Percentiles rank a stretch among this genome's conserved stretches.
Evolutionary conservation across 345 rosid genomes (phyloP).

Genomic region (Ceriops zippeliana): DNA sequence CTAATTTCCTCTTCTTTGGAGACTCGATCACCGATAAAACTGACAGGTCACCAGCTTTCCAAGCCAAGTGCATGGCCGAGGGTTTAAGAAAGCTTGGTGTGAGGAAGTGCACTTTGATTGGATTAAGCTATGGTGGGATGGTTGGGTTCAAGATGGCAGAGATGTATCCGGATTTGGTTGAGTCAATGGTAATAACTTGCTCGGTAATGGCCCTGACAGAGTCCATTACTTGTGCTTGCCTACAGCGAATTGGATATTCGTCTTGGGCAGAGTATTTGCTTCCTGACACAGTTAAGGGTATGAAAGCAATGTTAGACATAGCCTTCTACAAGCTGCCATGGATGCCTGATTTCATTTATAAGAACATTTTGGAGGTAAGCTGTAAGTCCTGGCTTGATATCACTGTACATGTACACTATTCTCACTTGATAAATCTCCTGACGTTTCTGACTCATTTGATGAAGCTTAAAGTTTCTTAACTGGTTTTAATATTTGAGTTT

Average conservation of each 20-base stretch:
- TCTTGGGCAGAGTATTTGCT: slow-evolving; percentile 36
- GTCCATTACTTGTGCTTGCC: slow-evolving; percentile 17
- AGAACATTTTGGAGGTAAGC: slow-evolving; percentile 31
- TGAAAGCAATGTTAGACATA: slow-evolving; percentile 9
- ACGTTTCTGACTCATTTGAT: background rate
- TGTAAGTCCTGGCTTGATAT: too few species aligned
- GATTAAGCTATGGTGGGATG: slow-evolving; percentile 44
- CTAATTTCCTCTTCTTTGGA: slow-evolving; percentile 49
- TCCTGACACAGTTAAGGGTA: slow-evolving; percentile 25
- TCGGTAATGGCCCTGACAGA: slow-evolving; percentile 37
- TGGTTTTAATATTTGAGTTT: background rate
- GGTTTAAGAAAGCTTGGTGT: slow-evolving; percentile 40
- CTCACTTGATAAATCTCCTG: too few species aligned
- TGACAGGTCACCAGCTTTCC: slow-evolving; percentile 36
- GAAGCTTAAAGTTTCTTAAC: background rate
- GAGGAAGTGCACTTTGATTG: slow-evolving; percentile 34
- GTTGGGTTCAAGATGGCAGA: slow-evolving; percentile 47
- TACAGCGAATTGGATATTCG: slow-evolving; percentile 23
- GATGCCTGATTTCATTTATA: slow-evolving; percentile 25
- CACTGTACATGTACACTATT: too few species aligned
- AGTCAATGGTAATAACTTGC: slow-evolving; percentile 33
- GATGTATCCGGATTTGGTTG: slow-evolving; percentile 36
- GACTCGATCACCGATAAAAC: slow-evolving; percentile 30
- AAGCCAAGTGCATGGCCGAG: slow-evolving; percentile 38
- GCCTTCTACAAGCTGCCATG: slow-evolving; percentile 16